Evolutionary conservation across 345 rosid genomes (phyloP).

Genomic region (Bruguiera parviflora): DNA sequence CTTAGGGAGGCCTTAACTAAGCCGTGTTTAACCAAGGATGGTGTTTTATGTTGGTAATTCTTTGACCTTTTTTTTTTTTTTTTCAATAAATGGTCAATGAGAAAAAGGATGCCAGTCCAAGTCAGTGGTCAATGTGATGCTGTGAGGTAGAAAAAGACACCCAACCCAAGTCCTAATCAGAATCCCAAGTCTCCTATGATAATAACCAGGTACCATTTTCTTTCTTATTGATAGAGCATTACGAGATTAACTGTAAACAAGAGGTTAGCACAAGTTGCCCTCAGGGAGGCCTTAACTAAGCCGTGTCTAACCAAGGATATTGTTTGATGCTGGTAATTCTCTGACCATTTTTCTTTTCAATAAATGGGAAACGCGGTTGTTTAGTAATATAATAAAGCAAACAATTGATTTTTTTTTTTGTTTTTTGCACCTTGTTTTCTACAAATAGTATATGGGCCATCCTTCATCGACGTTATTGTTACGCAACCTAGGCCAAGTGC

Average conservation of each 20-base stretch:
- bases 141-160: no score
- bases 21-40: not conserved
- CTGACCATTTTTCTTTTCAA: not conserved
- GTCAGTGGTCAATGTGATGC: no score
- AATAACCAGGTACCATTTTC: not conserved
- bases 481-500: constrained; percentile 12
- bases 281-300: constrained; percentile 12
- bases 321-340: not conserved
- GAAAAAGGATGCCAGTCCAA: no score
- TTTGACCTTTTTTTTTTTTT: not conserved
- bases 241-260: not conserved
- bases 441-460: constrained; percentile 12
- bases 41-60: not conserved
- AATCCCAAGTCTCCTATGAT: no score
- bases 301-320: not conserved
- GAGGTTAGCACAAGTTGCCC: not conserved
- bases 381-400: not conserved
- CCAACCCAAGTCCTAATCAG: no score
- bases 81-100: no score
- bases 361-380: not conserved
- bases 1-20: constrained; percentile 13
- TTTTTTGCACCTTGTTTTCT: not conserved
- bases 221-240: not conserved
- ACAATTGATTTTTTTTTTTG: not conserved
- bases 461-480: constrained; percentile 6